Percentiles rank a stretch among this genome's conserved stretches.
phyloP scores from a whole-genome alignment of 331 rosid genomes.

The Acacia concinna region DNA sequence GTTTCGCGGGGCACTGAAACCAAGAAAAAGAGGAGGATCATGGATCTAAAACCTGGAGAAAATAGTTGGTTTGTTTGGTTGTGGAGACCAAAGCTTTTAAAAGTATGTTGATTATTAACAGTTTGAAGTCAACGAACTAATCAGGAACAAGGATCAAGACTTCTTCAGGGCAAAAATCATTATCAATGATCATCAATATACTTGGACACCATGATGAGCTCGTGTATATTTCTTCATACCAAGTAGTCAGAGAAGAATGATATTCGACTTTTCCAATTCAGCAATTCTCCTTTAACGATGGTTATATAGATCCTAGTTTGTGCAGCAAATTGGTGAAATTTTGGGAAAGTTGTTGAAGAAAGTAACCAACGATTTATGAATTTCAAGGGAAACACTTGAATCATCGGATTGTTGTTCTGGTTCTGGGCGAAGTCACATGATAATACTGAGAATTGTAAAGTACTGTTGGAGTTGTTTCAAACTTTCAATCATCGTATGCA shows the following conservation, averaged over 20 bases:
- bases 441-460: slow-evolving; percentile 19
- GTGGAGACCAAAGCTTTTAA: slow-evolving; percentile 62
- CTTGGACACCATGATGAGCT: slow-evolving; percentile 16
- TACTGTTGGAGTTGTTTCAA: slow-evolving; percentile 27
- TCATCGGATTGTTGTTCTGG: slow-evolving; percentile 10
- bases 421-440: slow-evolving; percentile 14
- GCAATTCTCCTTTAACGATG: slow-evolving; percentile 24
- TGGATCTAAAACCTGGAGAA: slow-evolving; percentile 48
- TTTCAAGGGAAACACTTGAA: slow-evolving; percentile 21
- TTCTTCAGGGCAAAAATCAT: slow-evolving; percentile 31
- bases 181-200: not conserved
- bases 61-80: slow-evolving; percentile 56
- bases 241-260: not conserved
- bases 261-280: slow-evolving; percentile 13
- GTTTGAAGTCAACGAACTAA: slow-evolving; percentile 20
- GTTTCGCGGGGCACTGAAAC: slow-evolving; percentile 40
- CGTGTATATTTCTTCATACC: slow-evolving; percentile 17
- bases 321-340: not conserved
- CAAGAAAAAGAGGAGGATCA: slow-evolving; percentile 43
- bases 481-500: not conserved
- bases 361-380: slow-evolving; percentile 16
- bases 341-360: not conserved
- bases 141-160: slow-evolving; percentile 28
- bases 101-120: slow-evolving; percentile 48
- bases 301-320: slow-evolving; percentile 16